Percentiles rank a stretch among this genome's conserved stretches.
Evolutionary conservation across 257 asterid species (phyloP).

Genomic region (Solanum peruvianum): DNA sequence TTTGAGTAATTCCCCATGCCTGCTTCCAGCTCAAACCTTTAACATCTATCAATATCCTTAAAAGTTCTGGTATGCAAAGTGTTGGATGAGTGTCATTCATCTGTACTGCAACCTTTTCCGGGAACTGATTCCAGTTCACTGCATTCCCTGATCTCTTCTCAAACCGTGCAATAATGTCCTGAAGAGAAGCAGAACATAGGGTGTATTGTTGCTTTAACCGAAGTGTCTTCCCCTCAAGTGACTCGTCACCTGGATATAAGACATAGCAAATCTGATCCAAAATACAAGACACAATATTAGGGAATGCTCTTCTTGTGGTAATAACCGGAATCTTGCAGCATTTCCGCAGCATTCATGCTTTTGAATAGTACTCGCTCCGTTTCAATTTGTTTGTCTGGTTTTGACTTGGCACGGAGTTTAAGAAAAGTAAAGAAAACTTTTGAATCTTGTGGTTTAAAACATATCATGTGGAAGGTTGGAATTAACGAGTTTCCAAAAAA

Average conservation of each 20-base stretch:
- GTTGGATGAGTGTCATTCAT: constrained; percentile 94
- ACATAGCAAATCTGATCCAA: constrained; percentile 53
- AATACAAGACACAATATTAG: neutral
- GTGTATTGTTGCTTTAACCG: constrained; percentile 80
- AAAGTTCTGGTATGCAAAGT: constrained; percentile 72
- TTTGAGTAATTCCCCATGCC: constrained; percentile 72
- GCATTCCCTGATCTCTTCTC: constrained; percentile 59
- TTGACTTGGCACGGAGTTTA: neutral
- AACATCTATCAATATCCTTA: constrained; percentile 72
- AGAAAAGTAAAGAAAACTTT: neutral
- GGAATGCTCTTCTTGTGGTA: neutral
- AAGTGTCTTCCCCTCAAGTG: constrained; percentile 61
- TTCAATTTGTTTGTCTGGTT: neutral
- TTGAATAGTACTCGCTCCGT: neutral
- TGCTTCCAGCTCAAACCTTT: constrained; percentile 72
- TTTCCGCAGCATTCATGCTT: neutral
- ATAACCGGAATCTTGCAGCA: neutral
- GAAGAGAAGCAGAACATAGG: constrained; percentile 89
- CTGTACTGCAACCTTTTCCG: constrained; percentile 89
- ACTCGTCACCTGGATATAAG: constrained; percentile 81
- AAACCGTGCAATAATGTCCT: constrained; percentile 65
- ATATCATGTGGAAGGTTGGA: neutral
- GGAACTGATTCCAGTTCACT: constrained; percentile 61
- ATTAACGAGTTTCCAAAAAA: neutral
- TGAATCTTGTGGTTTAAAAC: neutral